Evolutionary conservation across 2,329 filamentous ascomycete genomes (phyloP).

Genomic region (Ophiobolus disseminans): DNA sequence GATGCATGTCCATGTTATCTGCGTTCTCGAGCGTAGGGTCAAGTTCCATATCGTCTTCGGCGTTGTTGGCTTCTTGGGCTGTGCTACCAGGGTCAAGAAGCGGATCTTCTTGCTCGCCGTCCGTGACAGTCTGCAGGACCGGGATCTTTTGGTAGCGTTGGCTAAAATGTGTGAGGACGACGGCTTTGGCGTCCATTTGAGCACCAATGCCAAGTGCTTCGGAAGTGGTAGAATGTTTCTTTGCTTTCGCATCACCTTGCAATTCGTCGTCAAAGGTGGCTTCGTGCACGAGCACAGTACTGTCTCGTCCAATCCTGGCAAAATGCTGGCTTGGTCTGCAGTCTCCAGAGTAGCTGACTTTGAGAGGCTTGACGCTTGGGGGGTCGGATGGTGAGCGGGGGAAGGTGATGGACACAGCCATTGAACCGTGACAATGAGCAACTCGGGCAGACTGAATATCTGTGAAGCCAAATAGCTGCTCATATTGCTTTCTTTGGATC

Average conservation of each 20-base stretch:
- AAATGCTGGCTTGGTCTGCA: slow-evolving; percentile 77
- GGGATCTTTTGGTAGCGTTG: slow-evolving; percentile 87
- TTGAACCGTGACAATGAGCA: slow-evolving; percentile 78
- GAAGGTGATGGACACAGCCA: slow-evolving; percentile 80
- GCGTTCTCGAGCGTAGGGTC: slow-evolving; percentile 27
- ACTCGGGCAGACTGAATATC: slow-evolving; percentile 73
- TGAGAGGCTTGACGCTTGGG: slow-evolving; percentile 65
- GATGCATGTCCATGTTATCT: slow-evolving; percentile 31
- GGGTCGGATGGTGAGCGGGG: slow-evolving; percentile 54
- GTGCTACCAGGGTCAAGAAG: slow-evolving; percentile 22
- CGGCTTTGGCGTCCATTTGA: slow-evolving; percentile 78
- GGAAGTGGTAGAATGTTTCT: slow-evolving; percentile 87
- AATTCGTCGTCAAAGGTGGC: slow-evolving; percentile 94
- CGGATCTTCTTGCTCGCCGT: slow-evolving; percentile 36
- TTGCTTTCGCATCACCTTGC: slow-evolving; percentile 76
- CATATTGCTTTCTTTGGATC: slow-evolving; percentile 40
- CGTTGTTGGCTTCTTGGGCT: slow-evolving; percentile 33
- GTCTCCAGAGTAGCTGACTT: slow-evolving; percentile 92
- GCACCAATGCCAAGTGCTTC: slow-evolving; percentile 83
- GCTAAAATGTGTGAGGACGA: slow-evolving; percentile 92
- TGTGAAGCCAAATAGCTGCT: slow-evolving; percentile 65
- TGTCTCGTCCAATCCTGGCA: slow-evolving; percentile 71
- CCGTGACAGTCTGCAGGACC: slow-evolving; percentile 53
- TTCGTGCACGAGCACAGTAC: slow-evolving; percentile 91
- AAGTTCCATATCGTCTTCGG: slow-evolving; percentile 23